Percentiles rank a stretch among this genome's conserved stretches.
These are phyloP conservation scores for Quercus agrifolia DNA, from an alignment of 306 rosid genomes.

Conservation along the genomic window DNA sequence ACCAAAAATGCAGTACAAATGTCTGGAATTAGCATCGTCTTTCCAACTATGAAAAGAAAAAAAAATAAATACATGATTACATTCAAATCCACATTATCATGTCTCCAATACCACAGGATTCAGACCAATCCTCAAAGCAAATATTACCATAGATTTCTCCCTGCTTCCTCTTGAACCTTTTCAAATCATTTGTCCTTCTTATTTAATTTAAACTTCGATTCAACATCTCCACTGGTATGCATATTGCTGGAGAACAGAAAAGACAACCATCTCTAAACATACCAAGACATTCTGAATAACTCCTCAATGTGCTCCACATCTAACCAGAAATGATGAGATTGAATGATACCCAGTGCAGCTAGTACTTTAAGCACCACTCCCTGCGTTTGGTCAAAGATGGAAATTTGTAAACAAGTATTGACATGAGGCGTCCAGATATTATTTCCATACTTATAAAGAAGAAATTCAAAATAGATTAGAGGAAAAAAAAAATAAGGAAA, in stretches of 20 bases:
- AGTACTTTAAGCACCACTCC: constrained; percentile 65
- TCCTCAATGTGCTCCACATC: constrained; percentile 86
- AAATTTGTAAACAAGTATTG: background rate
- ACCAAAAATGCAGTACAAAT: no score
- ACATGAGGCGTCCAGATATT: background rate
- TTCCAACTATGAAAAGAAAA: background rate
- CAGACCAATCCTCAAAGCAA: background rate
- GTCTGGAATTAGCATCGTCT: no score
- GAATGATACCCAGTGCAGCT: constrained; percentile 51
- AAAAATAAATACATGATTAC: constrained; percentile 10
- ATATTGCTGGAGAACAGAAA: constrained; percentile 87
- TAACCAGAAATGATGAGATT: constrained; percentile 62
- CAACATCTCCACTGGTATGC: constrained; percentile 85
- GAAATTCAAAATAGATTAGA: background rate
- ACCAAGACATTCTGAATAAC: constrained; percentile 90
- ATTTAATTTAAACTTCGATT: constrained; percentile 48
- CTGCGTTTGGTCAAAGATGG: constrained; percentile 34
- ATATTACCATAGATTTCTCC: background rate
- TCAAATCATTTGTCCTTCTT: constrained; percentile 53
- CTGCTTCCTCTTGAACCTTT: background rate
- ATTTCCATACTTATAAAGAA: background rate
- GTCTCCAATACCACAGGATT: constrained; percentile 4
- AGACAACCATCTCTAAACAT: constrained; percentile 82
- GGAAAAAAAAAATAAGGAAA: background rate
- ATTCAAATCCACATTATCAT: constrained; percentile 19